Base-by-base conservation (phyloP, 164 flowering plant species). In the Hamamelis virginiana region DNA sequence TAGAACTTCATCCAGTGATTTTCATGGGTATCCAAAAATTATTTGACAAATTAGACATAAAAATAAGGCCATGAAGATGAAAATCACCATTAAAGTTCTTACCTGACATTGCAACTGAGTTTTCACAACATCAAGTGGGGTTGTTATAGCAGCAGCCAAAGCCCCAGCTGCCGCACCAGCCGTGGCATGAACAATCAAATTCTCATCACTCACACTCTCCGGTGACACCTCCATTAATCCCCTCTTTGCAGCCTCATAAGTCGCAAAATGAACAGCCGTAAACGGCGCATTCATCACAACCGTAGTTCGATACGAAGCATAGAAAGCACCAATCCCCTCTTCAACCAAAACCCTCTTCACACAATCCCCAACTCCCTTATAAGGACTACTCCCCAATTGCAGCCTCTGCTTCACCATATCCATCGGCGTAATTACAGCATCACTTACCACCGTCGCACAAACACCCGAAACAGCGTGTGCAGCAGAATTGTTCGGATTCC, bases 131-230 rank as follows among this genome's bases (percentile, higher is more conserved):
- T 88, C 92, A 52, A 88, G 80, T 0, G 92, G 92, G 6, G 92
- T 88, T 0, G 92, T 88, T 8, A 85, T 65, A 1, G 68, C 76
- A 46, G 90, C 87, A 0, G 92, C 90, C 72, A 80, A 60, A 3
- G 86, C 87, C 8, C 90, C 92, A 21, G 92, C 92, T 11, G 71
- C 86, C 26, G 90, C 92, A 0, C 92, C 92, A 46, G 92, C 92
- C 1, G 90, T 86, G 21, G 90, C 89, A 71, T 88, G 90, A 74
- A 88, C 89, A 15, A 82, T 64, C 76, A 72, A 71, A 8, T 69
- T 62, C 72, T 88, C 90, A 62, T 86, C 92, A 46, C 65, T 72
- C 6, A 69, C 86, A 44, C 75, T 80, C 67, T 83, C 88, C 0
- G 87, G 84, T 3, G 88, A 86, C 16, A 86, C 51, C 78, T 82